Evolutionary conservation across 371 early-diverging fungal species (phyloP).

Genomic region (Mortierella sp.): DNA sequence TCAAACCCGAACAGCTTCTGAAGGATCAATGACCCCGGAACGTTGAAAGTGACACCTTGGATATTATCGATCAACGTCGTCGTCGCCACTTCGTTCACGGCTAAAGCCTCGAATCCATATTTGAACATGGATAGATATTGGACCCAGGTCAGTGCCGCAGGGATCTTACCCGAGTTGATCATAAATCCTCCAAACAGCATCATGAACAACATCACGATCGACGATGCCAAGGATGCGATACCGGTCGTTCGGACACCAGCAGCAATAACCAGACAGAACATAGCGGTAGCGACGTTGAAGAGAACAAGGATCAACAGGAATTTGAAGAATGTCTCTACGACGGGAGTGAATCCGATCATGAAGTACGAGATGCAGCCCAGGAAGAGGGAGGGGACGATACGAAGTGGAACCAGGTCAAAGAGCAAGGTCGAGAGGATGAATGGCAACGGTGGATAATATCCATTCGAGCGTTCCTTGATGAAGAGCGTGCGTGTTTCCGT

Average conservation of each 20-base stretch:
- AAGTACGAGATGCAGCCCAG: slow-evolving; percentile 63
- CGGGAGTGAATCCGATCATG: slow-evolving; percentile 63
- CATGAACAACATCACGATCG: slow-evolving; percentile 61
- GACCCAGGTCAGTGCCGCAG: slow-evolving; percentile 68
- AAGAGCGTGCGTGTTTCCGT: slow-evolving; percentile 66
- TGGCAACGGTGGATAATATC: slow-evolving; percentile 71
- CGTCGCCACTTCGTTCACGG: slow-evolving; percentile 59
- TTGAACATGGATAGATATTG: slow-evolving; percentile 73
- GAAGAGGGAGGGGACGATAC: slow-evolving; percentile 60
- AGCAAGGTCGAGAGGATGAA: slow-evolving; percentile 65
- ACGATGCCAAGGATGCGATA: slow-evolving; percentile 44
- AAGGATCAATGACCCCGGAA: slow-evolving; percentile 63
- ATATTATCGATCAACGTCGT: slow-evolving; percentile 33
- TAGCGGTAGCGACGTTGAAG: slow-evolving; percentile 62
- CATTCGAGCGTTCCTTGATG: slow-evolving; percentile 66
- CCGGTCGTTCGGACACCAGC: slow-evolving; percentile 54
- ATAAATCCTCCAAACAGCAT: slow-evolving; percentile 63
- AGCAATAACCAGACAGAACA: slow-evolving; percentile 65
- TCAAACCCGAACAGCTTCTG: slow-evolving; percentile 67
- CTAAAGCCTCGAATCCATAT: slow-evolving; percentile 69
- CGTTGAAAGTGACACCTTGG: slow-evolving; percentile 48
- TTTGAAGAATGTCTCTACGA: slow-evolving; percentile 60
- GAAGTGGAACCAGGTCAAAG: slow-evolving; percentile 61
- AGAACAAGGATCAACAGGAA: slow-evolving; percentile 56
- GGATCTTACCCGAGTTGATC: slow-evolving; percentile 69